Evolutionary conservation across 768 basidiomycete species (phyloP).

Genomic region (Naganishia randhawae): DNA sequence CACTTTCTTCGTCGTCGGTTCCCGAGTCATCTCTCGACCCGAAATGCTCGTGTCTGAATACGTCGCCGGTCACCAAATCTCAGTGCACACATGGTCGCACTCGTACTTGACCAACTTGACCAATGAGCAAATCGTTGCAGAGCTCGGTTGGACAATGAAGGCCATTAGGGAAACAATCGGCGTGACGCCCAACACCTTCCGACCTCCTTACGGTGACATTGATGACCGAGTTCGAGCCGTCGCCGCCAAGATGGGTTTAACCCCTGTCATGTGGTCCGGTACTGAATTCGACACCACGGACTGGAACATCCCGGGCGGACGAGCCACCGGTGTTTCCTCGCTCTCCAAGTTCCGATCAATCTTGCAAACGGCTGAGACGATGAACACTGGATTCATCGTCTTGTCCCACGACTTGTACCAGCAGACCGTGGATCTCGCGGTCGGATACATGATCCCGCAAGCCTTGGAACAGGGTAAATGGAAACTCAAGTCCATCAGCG

Average conservation of each 20-base stretch:
- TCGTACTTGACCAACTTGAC: conserved; percentile 70
- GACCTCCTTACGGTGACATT: conserved; percentile 67
- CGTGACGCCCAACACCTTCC: conserved; percentile 69
- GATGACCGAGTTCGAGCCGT: conserved; percentile 80
- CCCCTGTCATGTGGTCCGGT: conserved; percentile 75
- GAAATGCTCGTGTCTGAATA: conserved; percentile 69
- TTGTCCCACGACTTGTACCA: conserved; percentile 77
- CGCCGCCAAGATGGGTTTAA: conserved; percentile 73
- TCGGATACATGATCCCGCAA: conserved; percentile 78
- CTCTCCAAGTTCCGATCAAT: conserved; percentile 69
- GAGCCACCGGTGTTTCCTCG: conserved; percentile 59
- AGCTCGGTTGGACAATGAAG: conserved; percentile 82
- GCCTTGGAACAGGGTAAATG: conserved; percentile 67
- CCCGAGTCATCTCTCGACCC: conserved; percentile 72
- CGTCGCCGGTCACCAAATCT: conserved; percentile 73
- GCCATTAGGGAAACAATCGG: conserved; percentile 75
- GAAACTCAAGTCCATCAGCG: conserved; percentile 67
- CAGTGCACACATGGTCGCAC: conserved; percentile 85
- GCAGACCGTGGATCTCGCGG: conserved; percentile 77
- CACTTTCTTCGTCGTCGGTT: conserved; percentile 85
- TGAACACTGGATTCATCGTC: conserved; percentile 78
- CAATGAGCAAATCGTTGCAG: conserved; percentile 76
- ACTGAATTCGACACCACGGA: conserved; percentile 73
- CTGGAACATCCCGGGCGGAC: conserved; percentile 73
- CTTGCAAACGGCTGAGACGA: conserved; percentile 57